Evolutionary conservation across 805 yeast species (phyloP), one percentile per base, ranked within the genome.

Genomic region (Danielia oregonensis): DNA sequence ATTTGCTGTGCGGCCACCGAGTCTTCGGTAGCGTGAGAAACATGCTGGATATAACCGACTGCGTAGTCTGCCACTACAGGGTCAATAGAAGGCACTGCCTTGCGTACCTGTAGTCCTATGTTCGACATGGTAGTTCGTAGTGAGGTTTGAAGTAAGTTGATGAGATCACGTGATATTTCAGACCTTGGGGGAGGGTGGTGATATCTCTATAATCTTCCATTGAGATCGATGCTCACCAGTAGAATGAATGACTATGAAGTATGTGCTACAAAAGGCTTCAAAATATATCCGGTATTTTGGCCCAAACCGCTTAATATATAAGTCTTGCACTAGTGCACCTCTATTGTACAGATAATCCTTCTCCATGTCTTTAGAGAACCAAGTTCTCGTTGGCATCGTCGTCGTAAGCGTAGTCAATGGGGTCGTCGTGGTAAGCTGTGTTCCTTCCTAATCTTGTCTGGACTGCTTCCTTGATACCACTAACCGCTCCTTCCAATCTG

Each of bases 11-110:
- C 81, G 17, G 79, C 66, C n/a, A 86, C 93, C 19, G 88, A 79
- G 57, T 88, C 95, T 44, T 78, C 81, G 0, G 93, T 86, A 13
- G 85, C 70, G 32, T 68, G 70, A n/a, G 87, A 78, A 13, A 93
- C 65, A 63, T 88, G 89, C 39, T 82, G 81, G 35, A 87, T 82
- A 51, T 89, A 93, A 1, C 98, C 98, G 24, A 82, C 82, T 3
- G 95, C 94, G 56, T 93, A 93, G 42, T 88, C 93, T 1, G 82
- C 73, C 13, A 93, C 95, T 8, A 88, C 78, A 1, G 89, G 81
- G 52, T 93, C 98, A 29, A 93, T 73, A 0, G 83, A 69, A 3
- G 95, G 89, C 3, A 81, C 93, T 0, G 96, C 91, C 57, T 82
- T 86, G 42, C 96, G 82, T 6, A 89, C 79, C 54, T 83, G 87